A percentile compares a stretch with the other conserved stretches of the same genome.
Evolutionary conservation across 208 protist genomes (phyloP).

Genomic region (Trichomonas tenax): DNA sequence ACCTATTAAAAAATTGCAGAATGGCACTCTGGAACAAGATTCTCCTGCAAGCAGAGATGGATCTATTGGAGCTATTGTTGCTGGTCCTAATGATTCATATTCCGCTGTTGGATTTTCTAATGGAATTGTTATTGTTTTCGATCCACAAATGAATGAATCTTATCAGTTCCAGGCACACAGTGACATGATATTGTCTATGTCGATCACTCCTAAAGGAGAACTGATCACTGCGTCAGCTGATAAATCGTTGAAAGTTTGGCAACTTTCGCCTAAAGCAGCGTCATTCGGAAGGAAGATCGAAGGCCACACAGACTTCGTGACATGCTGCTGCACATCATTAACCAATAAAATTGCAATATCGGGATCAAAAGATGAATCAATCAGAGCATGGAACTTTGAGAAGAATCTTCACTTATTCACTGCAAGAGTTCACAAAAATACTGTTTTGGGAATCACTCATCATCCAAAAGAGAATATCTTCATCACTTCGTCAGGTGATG

Average conservation of each 20-base stretch:
- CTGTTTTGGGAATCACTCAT: not conserved
- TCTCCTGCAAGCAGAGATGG: not conserved
- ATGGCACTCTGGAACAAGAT: not conserved
- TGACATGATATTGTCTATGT: not conserved
- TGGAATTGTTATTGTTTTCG: not conserved
- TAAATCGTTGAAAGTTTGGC: not conserved
- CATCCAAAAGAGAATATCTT: not conserved
- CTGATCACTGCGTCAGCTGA: not conserved
- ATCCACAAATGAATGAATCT: not conserved
- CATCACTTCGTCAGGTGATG: not conserved
- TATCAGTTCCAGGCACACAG: not conserved
- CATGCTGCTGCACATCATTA: not conserved
- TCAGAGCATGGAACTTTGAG: not conserved
- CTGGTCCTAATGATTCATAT: not conserved
- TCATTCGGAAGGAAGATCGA: not conserved
- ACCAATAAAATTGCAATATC: not conserved
- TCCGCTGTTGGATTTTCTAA: not conserved
- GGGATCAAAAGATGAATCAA: constrained; percentile 5
- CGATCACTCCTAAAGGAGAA: not conserved
- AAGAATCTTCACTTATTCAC: not conserved
- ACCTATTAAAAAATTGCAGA: not conserved
- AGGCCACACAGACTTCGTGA: not conserved
- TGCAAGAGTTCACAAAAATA: not conserved
- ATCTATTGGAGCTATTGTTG: not conserved
- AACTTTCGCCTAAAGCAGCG: not conserved